These are phyloP conservation scores for Apiosordaria backusii DNA, from an alignment of 495 filamentous ascomycete species.

Conservation along the genomic window DNA sequence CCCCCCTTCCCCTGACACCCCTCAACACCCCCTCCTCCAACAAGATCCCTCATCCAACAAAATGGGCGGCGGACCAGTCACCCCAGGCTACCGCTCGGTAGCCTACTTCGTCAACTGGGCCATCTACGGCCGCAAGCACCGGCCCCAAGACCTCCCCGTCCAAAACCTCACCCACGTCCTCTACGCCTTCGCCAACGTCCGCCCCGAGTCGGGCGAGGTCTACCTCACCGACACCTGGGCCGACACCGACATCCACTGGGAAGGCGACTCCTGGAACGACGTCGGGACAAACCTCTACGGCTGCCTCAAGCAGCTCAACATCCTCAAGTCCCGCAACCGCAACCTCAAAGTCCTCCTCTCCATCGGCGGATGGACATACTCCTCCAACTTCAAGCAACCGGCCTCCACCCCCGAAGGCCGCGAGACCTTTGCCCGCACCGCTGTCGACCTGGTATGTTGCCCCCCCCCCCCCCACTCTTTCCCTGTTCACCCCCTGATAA, in stretches of 20 bases:
- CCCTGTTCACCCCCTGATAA: background rate
- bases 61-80: slow-evolving; percentile 44
- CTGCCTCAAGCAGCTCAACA: slow-evolving; percentile 88
- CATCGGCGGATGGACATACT: slow-evolving; percentile 97
- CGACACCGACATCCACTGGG: slow-evolving; percentile 85
- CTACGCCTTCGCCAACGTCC: slow-evolving; percentile 67
- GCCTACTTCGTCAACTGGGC: slow-evolving; percentile 93
- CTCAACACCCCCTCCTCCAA: background rate
- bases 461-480: background rate
- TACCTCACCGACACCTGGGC: slow-evolving; percentile 80
- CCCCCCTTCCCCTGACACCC: background rate
- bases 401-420: slow-evolving; percentile 61
- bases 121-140: slow-evolving; percentile 85
- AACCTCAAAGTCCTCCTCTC: slow-evolving; percentile 88
- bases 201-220: slow-evolving; percentile 61
- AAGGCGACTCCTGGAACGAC: slow-evolving; percentile 72
- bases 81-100: slow-evolving; percentile 58
- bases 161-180: slow-evolving; percentile 88
- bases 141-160: slow-evolving; percentile 81
- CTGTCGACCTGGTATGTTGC: slow-evolving; percentile 53
- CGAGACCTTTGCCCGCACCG: slow-evolving; percentile 62
- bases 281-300: slow-evolving; percentile 76
- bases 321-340: slow-evolving; percentile 83
- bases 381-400: slow-evolving; percentile 74
- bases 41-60: slow-evolving; percentile 18